phyloP scores from a whole-genome alignment of 768 basidiomycete genomes.

The Leccinum disarticulatum region DNA sequence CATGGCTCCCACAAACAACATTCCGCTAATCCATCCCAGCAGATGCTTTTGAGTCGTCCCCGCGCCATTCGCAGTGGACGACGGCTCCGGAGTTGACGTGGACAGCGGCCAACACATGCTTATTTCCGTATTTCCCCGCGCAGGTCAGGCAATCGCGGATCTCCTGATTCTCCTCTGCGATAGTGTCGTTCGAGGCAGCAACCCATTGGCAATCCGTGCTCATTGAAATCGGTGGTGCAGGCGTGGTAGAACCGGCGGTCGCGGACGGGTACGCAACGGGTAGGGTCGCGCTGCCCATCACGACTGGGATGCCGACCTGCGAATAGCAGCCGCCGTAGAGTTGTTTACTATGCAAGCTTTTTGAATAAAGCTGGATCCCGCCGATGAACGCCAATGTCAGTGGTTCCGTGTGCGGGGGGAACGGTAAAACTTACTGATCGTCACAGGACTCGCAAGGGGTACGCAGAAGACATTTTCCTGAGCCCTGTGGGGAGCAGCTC shows the following conservation, averaged over 20 bases:
- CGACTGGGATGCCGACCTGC: neutral
- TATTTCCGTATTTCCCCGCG: neutral
- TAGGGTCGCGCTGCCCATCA: neutral
- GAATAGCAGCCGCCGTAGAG: neutral
- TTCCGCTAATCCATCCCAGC: neutral
- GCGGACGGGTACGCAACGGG: neutral
- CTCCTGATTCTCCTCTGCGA: neutral
- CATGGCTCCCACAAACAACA: neutral
- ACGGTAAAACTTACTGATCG: neutral
- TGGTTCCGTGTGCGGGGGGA: neutral
- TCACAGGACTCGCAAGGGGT: neutral
- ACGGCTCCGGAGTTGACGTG: too few species aligned
- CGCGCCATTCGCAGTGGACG: neutral
- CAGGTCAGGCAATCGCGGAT: neutral
- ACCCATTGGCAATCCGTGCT: neutral
- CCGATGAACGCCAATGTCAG: neutral
- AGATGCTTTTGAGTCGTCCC: neutral
- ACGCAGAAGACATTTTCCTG: neutral
- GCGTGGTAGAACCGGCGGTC: neutral
- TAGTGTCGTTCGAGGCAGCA: neutral
- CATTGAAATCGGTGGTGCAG: neutral
- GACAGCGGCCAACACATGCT: neutral
- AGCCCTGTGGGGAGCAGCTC: neutral
- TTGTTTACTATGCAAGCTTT: neutral
- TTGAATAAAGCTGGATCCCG: neutral